phyloP scores from a whole-genome alignment of 1,284 basidiomycete genomes.

The Naganishia liquefaciens region DNA sequence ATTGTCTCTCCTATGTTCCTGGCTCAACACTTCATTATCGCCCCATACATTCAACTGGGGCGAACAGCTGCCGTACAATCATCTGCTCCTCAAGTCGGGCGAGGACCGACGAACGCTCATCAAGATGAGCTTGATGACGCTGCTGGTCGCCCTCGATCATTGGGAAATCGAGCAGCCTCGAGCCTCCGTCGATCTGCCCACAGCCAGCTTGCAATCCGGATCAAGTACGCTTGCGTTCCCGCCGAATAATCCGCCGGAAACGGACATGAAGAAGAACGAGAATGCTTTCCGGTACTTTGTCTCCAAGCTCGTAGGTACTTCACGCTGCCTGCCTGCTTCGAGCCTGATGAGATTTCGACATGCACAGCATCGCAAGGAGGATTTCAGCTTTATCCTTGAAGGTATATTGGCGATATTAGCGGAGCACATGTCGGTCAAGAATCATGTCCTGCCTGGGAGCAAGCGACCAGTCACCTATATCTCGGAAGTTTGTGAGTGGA shows the following conservation, averaged over 20 bases:
- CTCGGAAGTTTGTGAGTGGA: conserved; percentile 69
- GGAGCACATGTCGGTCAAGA: conserved; percentile 70
- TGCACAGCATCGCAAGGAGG: conserved; percentile 75
- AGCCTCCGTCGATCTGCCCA: background rate
- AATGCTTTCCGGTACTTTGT: conserved; percentile 89
- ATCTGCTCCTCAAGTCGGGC: conserved; percentile 80
- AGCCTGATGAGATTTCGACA: background rate
- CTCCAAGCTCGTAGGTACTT: conserved; percentile 71
- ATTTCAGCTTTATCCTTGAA: conserved; percentile 77
- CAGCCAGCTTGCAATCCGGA: background rate
- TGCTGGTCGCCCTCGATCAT: conserved; percentile 78
- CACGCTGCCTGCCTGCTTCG: background rate
- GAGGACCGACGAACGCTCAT: conserved; percentile 71
- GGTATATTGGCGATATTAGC: conserved; percentile 71
- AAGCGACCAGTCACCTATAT: conserved; percentile 76
- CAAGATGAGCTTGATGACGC: conserved; percentile 68
- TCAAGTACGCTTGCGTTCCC: conserved; percentile 55
- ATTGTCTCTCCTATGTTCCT: conserved; percentile 82
- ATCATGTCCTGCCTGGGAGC: conserved; percentile 77
- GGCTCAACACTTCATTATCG: conserved; percentile 82
- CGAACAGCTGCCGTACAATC: conserved; percentile 73
- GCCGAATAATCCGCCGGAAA: conserved; percentile 32
- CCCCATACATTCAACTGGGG: conserved; percentile 48
- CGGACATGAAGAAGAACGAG: conserved; percentile 58
- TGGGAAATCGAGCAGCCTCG: conserved; percentile 67